Base-by-base conservation (phyloP, 2,329 filamentous ascomycete species). In the Volutella citrinella region DNA sequence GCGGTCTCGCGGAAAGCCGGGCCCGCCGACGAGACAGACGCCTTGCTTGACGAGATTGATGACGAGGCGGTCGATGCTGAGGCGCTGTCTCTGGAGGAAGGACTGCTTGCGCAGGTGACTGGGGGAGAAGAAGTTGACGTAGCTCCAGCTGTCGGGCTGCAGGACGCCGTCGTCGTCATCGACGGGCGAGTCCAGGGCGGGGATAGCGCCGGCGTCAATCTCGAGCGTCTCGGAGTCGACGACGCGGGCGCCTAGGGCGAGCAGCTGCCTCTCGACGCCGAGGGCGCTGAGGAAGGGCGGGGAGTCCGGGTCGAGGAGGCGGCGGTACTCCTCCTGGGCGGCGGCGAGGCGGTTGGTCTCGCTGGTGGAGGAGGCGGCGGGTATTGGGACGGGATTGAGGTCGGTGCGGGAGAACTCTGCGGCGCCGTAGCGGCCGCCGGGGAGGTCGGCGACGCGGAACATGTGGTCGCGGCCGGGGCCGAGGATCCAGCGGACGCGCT, bases 131-230 rank as follows among this genome's bases (percentile, higher is more conserved):
- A 51, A 53, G 13, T 53, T 42, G 20, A 53, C 50, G 6, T 52
- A 53, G 13, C 50, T 53, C 50, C 50, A 53, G 21, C 50, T 53
- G n/a, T 52, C 50, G 2, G 50, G 46, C 10, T 53, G 50, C 5
- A n/a, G n/a, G n/a, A n/a, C n/a, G n/a, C 36, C 29, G 4, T 45
- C 25, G 3, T 38, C 15, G 11, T 29, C 22, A 2, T 36, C 31
- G 12, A 12, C 18, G 5, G 45, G 27, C 5, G 34, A 25, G 5
- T 31, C 33, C 28, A 39, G 35, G 1, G 36, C 26, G 1, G 38
- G 7, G 11, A 32, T 14, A 1, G 32, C 14, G 6, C 32, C 32
- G 9, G 54, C 25, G 8, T 45, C 42, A 17, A 53, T 46, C 24
- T 53, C 50, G 10, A 53, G 19, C 4, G 50, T 53, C 16, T 53